Conservation (phyloP, 108 stramenopile genomes). For the Hondaea fermentalgiana region DNA sequence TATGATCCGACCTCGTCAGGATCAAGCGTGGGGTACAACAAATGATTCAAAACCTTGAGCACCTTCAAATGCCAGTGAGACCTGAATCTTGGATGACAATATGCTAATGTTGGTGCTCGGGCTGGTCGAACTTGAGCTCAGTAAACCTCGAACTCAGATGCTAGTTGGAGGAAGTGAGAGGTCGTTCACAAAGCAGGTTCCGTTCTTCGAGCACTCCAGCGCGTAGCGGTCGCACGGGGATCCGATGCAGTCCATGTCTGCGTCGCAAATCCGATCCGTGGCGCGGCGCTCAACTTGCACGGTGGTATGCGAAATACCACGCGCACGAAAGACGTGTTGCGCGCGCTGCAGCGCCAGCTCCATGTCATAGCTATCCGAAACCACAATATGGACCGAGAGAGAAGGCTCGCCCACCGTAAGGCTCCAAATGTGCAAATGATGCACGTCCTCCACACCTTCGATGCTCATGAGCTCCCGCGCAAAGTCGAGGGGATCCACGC, state of each 20-base stretch:
- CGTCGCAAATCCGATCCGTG: not conserved
- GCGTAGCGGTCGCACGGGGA: not conserved
- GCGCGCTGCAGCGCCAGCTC: constrained; percentile 11
- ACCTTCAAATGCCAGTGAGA: too few species aligned
- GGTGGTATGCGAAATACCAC: constrained; percentile 31
- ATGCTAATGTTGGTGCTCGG: too few species aligned
- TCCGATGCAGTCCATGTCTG: not conserved
- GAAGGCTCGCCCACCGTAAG: constrained; percentile 45
- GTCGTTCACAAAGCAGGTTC: not conserved
- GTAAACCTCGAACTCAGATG: too few species aligned
- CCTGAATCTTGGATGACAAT: too few species aligned
- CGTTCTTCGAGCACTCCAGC: not conserved
- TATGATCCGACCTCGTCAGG: too few species aligned
- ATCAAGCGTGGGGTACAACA: too few species aligned
- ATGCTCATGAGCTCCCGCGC: constrained; percentile 50
- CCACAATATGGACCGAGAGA: constrained; percentile 25
- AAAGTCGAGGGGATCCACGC: constrained; percentile 57
- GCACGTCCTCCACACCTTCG: constrained; percentile 62
- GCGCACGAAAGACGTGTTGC: not conserved
- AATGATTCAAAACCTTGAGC: too few species aligned
- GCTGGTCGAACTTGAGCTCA: too few species aligned
- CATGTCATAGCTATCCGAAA: constrained; percentile 48
- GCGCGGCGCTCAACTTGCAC: constrained; percentile 25
- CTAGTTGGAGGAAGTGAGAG: not conserved
- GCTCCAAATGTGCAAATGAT: constrained; percentile 82